phyloP scores from a whole-genome alignment of 345 rosid species.

The Pistacia vera region DNA sequence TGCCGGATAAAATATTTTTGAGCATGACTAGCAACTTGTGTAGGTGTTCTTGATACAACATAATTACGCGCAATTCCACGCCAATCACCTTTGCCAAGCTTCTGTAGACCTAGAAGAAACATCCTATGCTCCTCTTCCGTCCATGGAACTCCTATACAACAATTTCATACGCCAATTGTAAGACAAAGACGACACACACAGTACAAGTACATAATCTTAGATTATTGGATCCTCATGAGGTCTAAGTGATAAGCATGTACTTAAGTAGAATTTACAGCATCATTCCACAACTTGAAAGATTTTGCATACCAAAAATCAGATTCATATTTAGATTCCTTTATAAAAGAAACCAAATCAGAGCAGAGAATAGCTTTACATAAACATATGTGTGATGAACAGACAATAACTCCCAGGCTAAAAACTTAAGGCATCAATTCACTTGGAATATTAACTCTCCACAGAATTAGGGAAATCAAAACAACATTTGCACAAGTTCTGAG shows the following conservation, averaged over 20 bases:
- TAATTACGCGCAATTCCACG: slow-evolving; percentile 93
- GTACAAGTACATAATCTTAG: neutral
- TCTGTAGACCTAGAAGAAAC: slow-evolving; percentile 90
- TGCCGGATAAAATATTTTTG: slow-evolving; percentile 96
- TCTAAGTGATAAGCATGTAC: neutral
- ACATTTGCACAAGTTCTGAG: neutral
- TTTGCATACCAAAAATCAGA: neutral
- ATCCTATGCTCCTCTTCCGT: slow-evolving; percentile 98
- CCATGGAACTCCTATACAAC: slow-evolving; percentile 86
- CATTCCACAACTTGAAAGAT: neutral
- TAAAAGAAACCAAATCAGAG: neutral
- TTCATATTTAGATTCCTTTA: neutral
- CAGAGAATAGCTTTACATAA: neutral
- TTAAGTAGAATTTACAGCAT: neutral
- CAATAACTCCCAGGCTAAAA: neutral
- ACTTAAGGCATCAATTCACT: no score
- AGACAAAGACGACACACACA: neutral
- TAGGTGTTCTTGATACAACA: slow-evolving; percentile 91
- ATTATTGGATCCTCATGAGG: neutral
- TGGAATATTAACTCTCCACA: neutral
- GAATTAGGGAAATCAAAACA: neutral
- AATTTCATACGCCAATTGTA: slow-evolving; percentile 9
- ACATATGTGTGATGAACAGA: neutral
- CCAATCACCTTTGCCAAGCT: slow-evolving; percentile 99
- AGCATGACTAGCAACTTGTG: slow-evolving; percentile 99